These are phyloP conservation scores for Saccharomyces mikatae DNA, from an alignment of 805 yeast genomes.

Conservation along the genomic window DNA sequence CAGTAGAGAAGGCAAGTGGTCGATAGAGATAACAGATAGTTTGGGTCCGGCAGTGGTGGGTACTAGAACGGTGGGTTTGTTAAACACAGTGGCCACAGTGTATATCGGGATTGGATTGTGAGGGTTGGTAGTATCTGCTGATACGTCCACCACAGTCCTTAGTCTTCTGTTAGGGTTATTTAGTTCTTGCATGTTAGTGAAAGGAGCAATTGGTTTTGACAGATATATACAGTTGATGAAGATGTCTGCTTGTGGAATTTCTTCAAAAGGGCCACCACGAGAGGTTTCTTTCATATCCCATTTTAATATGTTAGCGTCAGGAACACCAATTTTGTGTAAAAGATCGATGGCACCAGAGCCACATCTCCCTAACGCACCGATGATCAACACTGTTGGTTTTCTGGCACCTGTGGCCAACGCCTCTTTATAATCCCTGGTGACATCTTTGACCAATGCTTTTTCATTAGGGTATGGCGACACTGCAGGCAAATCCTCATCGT, in stretches of 20 bases:
- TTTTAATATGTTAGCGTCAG: conserved; percentile 71
- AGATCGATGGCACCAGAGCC: conserved; percentile 94
- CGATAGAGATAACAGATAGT: conserved; percentile 87
- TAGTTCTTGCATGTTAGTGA: conserved; percentile 61
- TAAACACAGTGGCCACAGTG: conserved; percentile 79
- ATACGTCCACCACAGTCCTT: conserved; percentile 91
- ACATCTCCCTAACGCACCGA: conserved; percentile 98
- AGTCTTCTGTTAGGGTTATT: conserved; percentile 64
- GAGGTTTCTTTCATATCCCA: conserved; percentile 98
- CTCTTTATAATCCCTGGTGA: conserved; percentile 46
- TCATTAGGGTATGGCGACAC: conserved; percentile 81
- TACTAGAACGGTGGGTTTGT: conserved; percentile 82
- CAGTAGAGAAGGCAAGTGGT: conserved; percentile 88
- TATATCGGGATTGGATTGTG: conserved; percentile 97
- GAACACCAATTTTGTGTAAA: conserved; percentile 75
- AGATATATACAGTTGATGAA: conserved; percentile 94
- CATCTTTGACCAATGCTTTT: conserved; percentile 60
- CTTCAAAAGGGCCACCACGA: conserved; percentile 93
- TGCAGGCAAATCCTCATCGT: conserved; percentile 63
- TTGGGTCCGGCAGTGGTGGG: conserved; percentile 74
- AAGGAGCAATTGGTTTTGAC: conserved; percentile 89
- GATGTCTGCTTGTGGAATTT: conserved; percentile 78
- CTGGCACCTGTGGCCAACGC: conserved; percentile 57
- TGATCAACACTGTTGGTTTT: conserved; percentile 74
- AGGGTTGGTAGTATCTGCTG: conserved; percentile 98